Evolutionary conservation across 805 yeast species (phyloP).

Genomic region (Sungouiozyma intestinalis): DNA sequence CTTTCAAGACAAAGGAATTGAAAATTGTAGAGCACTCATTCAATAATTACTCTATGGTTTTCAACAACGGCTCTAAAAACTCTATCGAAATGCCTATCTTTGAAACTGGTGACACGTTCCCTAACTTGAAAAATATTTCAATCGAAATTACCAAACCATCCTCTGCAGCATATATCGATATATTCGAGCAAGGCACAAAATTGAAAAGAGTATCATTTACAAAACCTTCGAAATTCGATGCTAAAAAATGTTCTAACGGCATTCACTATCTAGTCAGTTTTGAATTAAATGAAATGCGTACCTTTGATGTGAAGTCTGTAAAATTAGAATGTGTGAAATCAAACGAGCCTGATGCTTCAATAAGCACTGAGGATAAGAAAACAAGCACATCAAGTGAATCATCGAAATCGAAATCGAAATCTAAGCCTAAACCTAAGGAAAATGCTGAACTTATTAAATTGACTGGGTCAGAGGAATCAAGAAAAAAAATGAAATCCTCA

Average conservation of each 20-base stretch:
- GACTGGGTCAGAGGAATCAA: not conserved
- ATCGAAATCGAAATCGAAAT: not conserved
- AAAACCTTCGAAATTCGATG: constrained; percentile 27
- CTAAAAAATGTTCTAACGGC: constrained; percentile 32
- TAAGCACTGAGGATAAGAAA: constrained; percentile 8
- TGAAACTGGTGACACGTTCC: constrained; percentile 35
- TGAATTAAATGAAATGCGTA: constrained; percentile 37
- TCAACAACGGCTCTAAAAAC: constrained; percentile 21
- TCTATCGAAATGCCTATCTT: constrained; percentile 31
- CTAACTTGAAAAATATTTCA: constrained; percentile 20
- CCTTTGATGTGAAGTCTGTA: constrained; percentile 38
- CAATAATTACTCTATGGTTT: constrained; percentile 36
- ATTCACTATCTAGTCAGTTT: constrained; percentile 34
- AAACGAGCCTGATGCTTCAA: not conserved
- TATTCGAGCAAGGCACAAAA: constrained; percentile 20
- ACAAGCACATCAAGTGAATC: constrained; percentile 10
- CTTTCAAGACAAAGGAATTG: constrained; percentile 50
- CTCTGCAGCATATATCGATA: constrained; percentile 28
- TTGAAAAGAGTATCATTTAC: constrained; percentile 11
- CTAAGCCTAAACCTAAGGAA: constrained; percentile 10
- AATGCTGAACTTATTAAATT: constrained; percentile 14
- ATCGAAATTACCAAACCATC: constrained; percentile 27
- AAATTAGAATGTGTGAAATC: constrained; percentile 33
- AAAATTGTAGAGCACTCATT: constrained; percentile 46
- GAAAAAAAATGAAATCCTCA: constrained; percentile 8